Evolutionary conservation across 1,139 yeast species (phyloP).

Genomic region (Blastobotrys ciferrii): DNA sequence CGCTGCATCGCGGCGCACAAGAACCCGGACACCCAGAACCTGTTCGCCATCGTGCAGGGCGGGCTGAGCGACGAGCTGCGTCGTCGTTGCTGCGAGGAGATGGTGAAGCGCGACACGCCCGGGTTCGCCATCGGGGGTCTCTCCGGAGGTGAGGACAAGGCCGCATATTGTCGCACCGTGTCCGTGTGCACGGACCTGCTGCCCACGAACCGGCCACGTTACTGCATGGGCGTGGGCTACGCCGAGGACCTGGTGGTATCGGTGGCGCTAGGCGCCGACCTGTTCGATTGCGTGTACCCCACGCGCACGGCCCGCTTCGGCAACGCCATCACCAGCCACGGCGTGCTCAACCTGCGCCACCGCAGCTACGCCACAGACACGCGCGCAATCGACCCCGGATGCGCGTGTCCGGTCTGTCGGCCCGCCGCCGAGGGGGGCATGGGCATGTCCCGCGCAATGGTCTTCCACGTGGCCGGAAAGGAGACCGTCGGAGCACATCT

Average conservation of each 20-base stretch:
- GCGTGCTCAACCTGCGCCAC: constrained; percentile 39
- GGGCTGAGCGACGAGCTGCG: constrained; percentile 43
- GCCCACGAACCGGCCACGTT: constrained; percentile 44
- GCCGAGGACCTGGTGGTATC: constrained; percentile 47
- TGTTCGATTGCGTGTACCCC: constrained; percentile 48
- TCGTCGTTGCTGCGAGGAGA: constrained; percentile 41
- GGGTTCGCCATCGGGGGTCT: constrained; percentile 49
- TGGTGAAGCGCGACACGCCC: constrained; percentile 45
- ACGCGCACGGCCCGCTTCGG: constrained; percentile 48
- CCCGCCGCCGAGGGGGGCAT: constrained; percentile 36
- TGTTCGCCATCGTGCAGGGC: constrained; percentile 48
- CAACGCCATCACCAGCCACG: constrained; percentile 43
- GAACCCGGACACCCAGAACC: constrained; percentile 43
- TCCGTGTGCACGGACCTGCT: constrained; percentile 41
- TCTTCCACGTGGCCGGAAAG: constrained; percentile 40
- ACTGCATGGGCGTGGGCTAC: constrained; percentile 49
- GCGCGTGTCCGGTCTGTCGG: constrained; percentile 43
- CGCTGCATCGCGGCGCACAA: constrained; percentile 46
- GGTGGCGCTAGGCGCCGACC: constrained; percentile 47
- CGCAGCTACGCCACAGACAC: constrained; percentile 37
- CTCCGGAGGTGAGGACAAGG: constrained; percentile 47
- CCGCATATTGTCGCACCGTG: constrained; percentile 41
- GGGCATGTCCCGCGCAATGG: constrained; percentile 41
- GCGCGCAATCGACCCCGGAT: constrained; percentile 41
- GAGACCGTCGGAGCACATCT: constrained; percentile 46